These are phyloP conservation scores for Talaromyces sp. DNA, from an alignment of 2,329 filamentous ascomycete genomes.

Conservation along the genomic window DNA sequence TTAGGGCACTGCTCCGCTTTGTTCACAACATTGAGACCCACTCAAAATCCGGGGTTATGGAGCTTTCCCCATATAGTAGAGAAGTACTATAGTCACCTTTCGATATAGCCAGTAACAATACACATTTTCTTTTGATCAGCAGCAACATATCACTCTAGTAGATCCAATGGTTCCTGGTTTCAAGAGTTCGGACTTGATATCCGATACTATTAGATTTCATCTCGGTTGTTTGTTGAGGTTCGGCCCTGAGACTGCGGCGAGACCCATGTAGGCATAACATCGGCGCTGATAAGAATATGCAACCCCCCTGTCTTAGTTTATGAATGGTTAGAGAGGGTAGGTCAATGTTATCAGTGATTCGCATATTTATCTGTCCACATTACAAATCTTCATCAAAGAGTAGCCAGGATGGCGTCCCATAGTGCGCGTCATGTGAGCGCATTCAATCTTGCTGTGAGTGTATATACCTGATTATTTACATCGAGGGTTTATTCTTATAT, in stretches of 20 bases:
- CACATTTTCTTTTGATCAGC: background rate
- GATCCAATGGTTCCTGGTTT: background rate
- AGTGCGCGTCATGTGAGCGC: background rate
- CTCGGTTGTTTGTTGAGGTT: background rate
- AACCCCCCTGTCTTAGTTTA: background rate
- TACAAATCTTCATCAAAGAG: background rate
- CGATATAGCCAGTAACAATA: background rate
- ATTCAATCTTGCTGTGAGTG: conserved; percentile 1
- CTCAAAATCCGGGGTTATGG: background rate
- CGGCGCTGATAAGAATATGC: background rate
- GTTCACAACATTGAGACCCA: background rate
- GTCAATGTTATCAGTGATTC: background rate
- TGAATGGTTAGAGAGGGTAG: background rate
- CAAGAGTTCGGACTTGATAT: background rate
- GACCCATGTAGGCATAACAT: background rate
- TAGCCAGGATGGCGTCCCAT: background rate
- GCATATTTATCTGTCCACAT: background rate
- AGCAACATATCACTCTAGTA: background rate
- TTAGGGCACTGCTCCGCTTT: background rate
- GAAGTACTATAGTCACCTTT: background rate
- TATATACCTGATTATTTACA: background rate
- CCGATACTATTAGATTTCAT: background rate
- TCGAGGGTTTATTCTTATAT: background rate
- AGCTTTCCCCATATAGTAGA: background rate
- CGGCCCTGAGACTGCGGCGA: background rate